Base-by-base conservation (phyloP, 495 filamentous ascomycete genomes). In the Lasiosphaeris hirsuta region DNA sequence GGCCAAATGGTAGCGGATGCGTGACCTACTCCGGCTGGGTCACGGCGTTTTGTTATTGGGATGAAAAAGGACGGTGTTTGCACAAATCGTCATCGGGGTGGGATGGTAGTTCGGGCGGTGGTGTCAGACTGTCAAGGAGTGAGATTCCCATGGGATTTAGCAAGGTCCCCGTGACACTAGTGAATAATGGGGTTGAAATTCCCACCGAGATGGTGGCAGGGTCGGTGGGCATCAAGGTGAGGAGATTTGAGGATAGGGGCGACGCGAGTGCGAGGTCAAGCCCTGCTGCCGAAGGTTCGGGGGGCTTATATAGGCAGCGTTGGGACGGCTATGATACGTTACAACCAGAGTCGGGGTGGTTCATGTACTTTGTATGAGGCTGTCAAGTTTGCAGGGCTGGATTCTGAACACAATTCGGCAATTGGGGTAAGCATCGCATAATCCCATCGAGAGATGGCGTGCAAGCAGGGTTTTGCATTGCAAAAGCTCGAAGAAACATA, bases 11-110 rank as follows among this genome's bases (percentile, higher is more conserved):
- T 33, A 71, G 70, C 49, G 72, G 71, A 10, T 51, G 59, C 10
- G 56, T 59, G n/a, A 67, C 69, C 10, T 70, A 71, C 54, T 70
- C 68, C n/a, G 74, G 74, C 10, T 76, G 75, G 75, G 59, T 76
- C 43, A 75, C 66, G 10, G 68, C 66, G 7, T 78, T 78, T 57
- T 73, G 69, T 57, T 75, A 68, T 57, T 76, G 72, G 72, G 70
- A 76, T 43, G 68, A 69, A 63, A 59, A 63, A 36, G 74, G 75
- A 7, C 39, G 59, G n/a, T 72, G 70, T 44, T 45, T 74, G 37
- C 69, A 70, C 55, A 56, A 60, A 11, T 33, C 10, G 33, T n/a
- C 46, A 7, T 43, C 55, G 6, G 35, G 33, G 43, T 48, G 10
- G 53, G 64, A 38, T 36, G 3, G 38, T 5, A 19, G 35, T 17